Evolutionary conservation across 495 filamentous ascomycete species (phyloP).

Genomic region (Opeltia flavorubescens): DNA sequence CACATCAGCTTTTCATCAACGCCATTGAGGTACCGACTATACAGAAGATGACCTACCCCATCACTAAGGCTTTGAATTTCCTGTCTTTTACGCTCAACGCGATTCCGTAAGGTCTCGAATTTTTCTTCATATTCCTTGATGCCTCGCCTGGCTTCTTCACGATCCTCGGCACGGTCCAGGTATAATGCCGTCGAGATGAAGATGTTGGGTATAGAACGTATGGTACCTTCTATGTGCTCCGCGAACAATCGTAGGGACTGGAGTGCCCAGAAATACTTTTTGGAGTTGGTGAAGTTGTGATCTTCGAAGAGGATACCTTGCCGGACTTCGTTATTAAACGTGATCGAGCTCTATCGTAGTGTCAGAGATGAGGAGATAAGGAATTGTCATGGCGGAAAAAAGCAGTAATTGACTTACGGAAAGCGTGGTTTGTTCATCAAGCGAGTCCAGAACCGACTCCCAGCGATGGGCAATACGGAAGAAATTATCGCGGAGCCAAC

Average conservation of each 20-base stretch:
- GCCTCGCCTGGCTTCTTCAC: background rate
- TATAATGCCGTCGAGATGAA: background rate
- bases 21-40: too few relatives aligned
- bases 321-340: background rate
- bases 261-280: conserved; percentile 10
- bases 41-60: background rate
- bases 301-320: conserved; percentile 6
- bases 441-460: background rate
- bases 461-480: background rate
- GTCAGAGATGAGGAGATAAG: background rate
- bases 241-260: conserved; percentile 9
- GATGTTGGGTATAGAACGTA: background rate
- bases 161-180: background rate
- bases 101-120: background rate
- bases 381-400: background rate
- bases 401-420: background rate
- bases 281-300: conserved; percentile 17
- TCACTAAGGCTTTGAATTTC: background rate
- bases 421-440: background rate
- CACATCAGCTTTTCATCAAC: too few relatives aligned
- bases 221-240: conserved; percentile 3
- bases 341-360: background rate
- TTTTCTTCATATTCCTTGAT: background rate
- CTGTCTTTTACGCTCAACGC: background rate
- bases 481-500: background rate